Conservation (phyloP, 2,329 filamentous ascomycete species). For the Clarireedia hainanense region DNA sequence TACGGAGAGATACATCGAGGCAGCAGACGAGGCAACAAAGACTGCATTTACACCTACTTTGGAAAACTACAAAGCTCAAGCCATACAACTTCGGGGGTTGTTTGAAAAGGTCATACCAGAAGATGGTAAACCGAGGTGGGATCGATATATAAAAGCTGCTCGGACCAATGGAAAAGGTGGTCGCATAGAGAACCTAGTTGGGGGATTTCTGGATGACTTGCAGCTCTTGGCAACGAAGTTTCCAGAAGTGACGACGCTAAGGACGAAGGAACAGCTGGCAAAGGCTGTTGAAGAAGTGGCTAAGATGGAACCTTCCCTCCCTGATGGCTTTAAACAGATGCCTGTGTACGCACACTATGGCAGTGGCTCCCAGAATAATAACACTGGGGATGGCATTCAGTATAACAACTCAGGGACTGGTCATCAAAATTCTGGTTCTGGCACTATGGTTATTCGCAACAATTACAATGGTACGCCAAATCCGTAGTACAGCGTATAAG, state of each 20-base stretch:
- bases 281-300: conserved; percentile 12
- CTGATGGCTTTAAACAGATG: conserved; percentile 5
- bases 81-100: conserved; percentile 10
- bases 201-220: conserved; percentile 11
- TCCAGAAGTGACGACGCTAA: conserved; percentile 9
- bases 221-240: conserved; percentile 14
- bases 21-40: conserved; percentile 3
- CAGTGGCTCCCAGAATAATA: conserved; percentile 9
- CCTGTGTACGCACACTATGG: not conserved
- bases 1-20: conserved; percentile 9
- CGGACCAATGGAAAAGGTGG: conserved; percentile 11
- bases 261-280: conserved; percentile 9
- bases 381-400: conserved; percentile 5
- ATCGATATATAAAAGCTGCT: conserved; percentile 15
- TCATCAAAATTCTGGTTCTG: conserved; percentile 1
- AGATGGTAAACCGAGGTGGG: conserved; percentile 7
- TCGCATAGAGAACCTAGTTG: conserved; percentile 11
- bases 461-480: conserved; percentile 6
- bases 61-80: conserved; percentile 10
- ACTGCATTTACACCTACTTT: conserved; percentile 11
- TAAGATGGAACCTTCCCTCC: conserved; percentile 8
- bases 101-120: conserved; percentile 14
- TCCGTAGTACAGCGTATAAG: too few species aligned
- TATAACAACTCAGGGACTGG: conserved; percentile 3
- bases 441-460: conserved; percentile 4